phyloP scores from a whole-genome alignment of 2,329 filamentous ascomycete species.

The Aspergillus bombycis region DNA sequence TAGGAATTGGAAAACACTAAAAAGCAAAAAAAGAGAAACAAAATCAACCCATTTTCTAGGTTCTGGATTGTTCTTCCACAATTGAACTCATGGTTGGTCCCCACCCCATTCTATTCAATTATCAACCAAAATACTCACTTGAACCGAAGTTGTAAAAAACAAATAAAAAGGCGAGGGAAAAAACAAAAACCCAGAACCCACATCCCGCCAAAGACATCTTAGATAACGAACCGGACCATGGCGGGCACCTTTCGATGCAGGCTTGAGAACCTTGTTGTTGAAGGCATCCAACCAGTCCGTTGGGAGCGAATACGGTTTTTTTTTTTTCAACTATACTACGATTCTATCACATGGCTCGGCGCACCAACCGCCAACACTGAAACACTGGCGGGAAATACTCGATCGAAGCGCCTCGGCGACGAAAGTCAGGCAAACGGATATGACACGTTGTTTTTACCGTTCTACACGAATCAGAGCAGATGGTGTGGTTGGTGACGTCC shows the following conservation, averaged over 20 bases:
- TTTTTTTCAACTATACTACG: background rate
- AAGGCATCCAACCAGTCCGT: constrained; percentile 1
- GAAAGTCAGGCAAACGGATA: constrained; percentile 19
- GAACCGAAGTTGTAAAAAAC: background rate
- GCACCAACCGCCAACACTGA: constrained; percentile 16
- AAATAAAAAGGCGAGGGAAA: background rate
- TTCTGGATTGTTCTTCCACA: background rate
- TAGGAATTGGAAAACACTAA: too few relatives aligned
- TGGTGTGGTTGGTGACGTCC: constrained; percentile 17
- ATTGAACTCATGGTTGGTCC: background rate
- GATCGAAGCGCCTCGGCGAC: constrained; percentile 19
- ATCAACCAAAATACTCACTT: background rate
- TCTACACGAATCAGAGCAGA: constrained; percentile 5
- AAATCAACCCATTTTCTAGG: background rate
- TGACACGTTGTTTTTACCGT: constrained; percentile 20
- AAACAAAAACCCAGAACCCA: background rate
- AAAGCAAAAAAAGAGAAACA: background rate
- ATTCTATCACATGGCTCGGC: constrained; percentile 18
- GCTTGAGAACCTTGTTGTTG: background rate
- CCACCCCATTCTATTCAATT: background rate
- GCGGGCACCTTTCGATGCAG: background rate
- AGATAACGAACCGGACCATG: background rate
- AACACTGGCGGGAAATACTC: constrained; percentile 19
- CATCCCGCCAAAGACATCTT: background rate
- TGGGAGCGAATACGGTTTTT: background rate